Conservation (phyloP, 306 rosid genomes). For the Sicyos edulis region DNA sequence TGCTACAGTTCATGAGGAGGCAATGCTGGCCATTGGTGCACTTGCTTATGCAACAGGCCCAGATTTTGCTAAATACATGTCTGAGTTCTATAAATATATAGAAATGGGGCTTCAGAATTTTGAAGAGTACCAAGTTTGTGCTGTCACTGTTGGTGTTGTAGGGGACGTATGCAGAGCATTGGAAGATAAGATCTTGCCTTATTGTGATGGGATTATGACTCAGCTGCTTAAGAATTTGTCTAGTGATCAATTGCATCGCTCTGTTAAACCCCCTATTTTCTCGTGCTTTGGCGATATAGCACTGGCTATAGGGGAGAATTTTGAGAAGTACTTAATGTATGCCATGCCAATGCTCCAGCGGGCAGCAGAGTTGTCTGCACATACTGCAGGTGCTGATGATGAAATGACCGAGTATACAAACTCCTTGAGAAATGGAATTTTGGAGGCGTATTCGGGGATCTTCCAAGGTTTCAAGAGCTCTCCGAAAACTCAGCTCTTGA, state of each 20-base stretch:
- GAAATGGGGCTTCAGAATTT: slow-evolving; percentile 95
- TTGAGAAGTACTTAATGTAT: slow-evolving; percentile 82
- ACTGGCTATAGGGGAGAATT: slow-evolving; percentile 85
- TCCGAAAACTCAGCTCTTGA: slow-evolving; percentile 67
- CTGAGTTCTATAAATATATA: slow-evolving; percentile 64
- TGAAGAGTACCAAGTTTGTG: slow-evolving; percentile 94
- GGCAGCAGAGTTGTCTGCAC: slow-evolving; percentile 87
- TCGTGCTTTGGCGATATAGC: slow-evolving; percentile 95
- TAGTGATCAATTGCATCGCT: slow-evolving; percentile 83
- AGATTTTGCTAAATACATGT: slow-evolving; percentile 79
- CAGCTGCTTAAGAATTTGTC: slow-evolving; percentile 88
- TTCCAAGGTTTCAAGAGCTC: slow-evolving; percentile 95
- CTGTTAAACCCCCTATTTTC: slow-evolving; percentile 95
- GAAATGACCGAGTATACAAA: slow-evolving; percentile 90
- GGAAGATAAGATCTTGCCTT: slow-evolving; percentile 76
- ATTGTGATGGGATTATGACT: slow-evolving; percentile 90
- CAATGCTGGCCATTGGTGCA: slow-evolving; percentile 98
- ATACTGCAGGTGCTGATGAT: slow-evolving; percentile 62
- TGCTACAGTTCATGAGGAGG: slow-evolving; percentile 98
- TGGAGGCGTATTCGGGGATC: slow-evolving; percentile 92
- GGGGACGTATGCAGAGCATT: slow-evolving; percentile 89
- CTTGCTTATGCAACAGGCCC: slow-evolving; percentile 75
- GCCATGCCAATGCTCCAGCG: slow-evolving; percentile 98
- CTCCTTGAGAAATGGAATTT: slow-evolving; percentile 80
- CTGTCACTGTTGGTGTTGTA: slow-evolving; percentile 89